Percentiles rank a stretch among this genome's conserved stretches.
phyloP scores from a whole-genome alignment of 495 filamentous ascomycete genomes.

The Podospora sp. region DNA sequence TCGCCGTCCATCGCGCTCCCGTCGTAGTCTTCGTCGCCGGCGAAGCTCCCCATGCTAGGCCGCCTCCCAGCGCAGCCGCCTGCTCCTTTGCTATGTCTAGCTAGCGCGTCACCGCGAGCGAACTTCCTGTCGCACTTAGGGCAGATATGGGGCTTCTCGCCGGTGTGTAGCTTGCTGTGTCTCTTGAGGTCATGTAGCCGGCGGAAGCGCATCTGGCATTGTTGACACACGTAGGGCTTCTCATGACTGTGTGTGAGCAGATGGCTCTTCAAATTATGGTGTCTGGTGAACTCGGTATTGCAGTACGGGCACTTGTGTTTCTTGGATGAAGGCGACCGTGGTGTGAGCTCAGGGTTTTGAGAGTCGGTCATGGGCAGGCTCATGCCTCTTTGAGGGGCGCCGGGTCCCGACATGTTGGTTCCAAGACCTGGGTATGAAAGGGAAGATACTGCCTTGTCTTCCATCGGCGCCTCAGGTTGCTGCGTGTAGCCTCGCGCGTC shows the following conservation, averaged over 20 bases:
- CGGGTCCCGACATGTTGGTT: constrained; percentile 43
- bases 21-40: constrained; percentile 73
- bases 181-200: constrained; percentile 94
- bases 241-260: constrained; percentile 97
- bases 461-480: constrained; percentile 50
- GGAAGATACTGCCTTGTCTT: constrained; percentile 51
- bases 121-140: constrained; percentile 92
- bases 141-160: constrained; percentile 92
- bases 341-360: constrained; percentile 49
- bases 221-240: constrained; percentile 91
- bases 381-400: constrained; percentile 63
- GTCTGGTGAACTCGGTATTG: constrained; percentile 92
- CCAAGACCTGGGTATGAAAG: constrained; percentile 49
- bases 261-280: constrained; percentile 99
- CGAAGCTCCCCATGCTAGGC: constrained; percentile 83
- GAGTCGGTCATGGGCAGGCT: constrained; percentile 74
- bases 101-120: constrained; percentile 91
- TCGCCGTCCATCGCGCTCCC: constrained; percentile 59
- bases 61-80: constrained; percentile 92
- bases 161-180: constrained; percentile 94
- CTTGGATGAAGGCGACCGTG: constrained; percentile 66
- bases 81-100: constrained; percentile 92
- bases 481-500: constrained; percentile 43
- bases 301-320: constrained; percentile 97
- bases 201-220: constrained; percentile 87